Evolutionary conservation across 1,284 basidiomycete species (phyloP).

Genomic region (Ceratobasidium papillatum): DNA sequence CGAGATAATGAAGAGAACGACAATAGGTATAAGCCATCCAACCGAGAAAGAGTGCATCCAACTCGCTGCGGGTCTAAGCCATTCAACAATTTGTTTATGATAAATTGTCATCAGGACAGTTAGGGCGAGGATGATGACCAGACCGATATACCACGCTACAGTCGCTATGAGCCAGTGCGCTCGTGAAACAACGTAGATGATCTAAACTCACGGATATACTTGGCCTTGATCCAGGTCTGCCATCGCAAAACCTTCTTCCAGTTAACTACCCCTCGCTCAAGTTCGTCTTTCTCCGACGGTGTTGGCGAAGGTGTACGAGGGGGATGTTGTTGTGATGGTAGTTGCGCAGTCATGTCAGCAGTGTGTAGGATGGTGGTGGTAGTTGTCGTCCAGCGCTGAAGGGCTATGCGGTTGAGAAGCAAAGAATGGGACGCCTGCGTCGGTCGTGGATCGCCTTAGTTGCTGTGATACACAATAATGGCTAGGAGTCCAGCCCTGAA

Average conservation of each 20-base stretch:
- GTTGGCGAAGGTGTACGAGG: slow-evolving; percentile 55
- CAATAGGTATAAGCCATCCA: slow-evolving; percentile 88
- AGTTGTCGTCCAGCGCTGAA: background rate
- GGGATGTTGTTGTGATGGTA: background rate
- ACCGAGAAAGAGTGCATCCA: slow-evolving; percentile 65
- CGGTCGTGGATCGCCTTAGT: background rate
- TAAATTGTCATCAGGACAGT: slow-evolving; percentile 70
- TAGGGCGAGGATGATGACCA: slow-evolving; percentile 55
- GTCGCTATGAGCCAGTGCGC: background rate
- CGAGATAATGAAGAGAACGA: slow-evolving; percentile 76
- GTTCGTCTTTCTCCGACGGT: slow-evolving; percentile 62
- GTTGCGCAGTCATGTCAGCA: too few species aligned
- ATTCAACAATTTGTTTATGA: slow-evolving; percentile 67
- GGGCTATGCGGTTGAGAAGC: background rate
- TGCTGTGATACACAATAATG: background rate
- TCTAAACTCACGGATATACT: slow-evolving; percentile 18
- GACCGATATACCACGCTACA: slow-evolving; percentile 61
- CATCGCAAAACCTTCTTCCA: slow-evolving; percentile 56
- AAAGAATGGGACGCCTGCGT: background rate
- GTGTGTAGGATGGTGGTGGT: background rate
- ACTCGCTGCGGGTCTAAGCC: slow-evolving; percentile 69
- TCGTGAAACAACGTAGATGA: slow-evolving; percentile 50
- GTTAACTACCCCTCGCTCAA: slow-evolving; percentile 52
- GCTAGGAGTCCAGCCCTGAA: too few species aligned
- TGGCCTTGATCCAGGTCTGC: slow-evolving; percentile 47